Percentiles rank a stretch among this genome's conserved stretches.
phyloP scores from a whole-genome alignment of 192 early-diverging fungal genomes.

The Thamnidium elegans region DNA sequence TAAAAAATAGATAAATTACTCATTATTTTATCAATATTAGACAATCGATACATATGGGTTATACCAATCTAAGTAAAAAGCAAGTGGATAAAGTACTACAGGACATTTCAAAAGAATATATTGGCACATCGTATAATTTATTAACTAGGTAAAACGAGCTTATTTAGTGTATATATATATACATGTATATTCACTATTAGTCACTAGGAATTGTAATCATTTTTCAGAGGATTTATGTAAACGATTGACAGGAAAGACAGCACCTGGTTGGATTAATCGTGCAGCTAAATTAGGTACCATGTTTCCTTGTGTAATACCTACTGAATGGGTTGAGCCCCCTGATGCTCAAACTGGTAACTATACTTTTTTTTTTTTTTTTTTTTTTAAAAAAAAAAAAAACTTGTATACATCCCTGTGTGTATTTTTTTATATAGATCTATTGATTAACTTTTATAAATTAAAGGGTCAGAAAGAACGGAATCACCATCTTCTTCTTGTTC shows the following conservation, averaged over 20 bases:
- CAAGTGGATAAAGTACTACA: conserved; percentile 8
- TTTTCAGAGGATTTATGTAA: conserved; percentile 25
- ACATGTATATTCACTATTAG: neutral
- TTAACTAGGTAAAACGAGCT: conserved; percentile 35
- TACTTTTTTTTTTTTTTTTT: too few relatives aligned
- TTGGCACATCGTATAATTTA: conserved; percentile 26
- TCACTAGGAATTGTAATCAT: conserved; percentile 33
- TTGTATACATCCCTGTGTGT: too few relatives aligned
- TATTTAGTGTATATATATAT: too few relatives aligned
- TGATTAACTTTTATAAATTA: neutral
- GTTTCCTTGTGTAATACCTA: conserved; percentile 30
- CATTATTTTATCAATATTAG: neutral
- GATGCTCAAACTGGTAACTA: neutral
- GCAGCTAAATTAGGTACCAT: conserved; percentile 28
- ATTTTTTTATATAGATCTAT: neutral
- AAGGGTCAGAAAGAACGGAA: neutral
- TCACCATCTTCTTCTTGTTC: conserved; percentile 14
- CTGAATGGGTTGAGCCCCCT: conserved; percentile 28
- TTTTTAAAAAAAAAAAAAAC: too few relatives aligned
- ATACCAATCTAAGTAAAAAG: conserved; percentile 16
- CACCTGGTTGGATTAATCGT: conserved; percentile 29
- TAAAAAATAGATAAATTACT: neutral
- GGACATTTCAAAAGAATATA: conserved; percentile 17
- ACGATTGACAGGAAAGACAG: conserved; percentile 18
- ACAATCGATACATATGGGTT: conserved; percentile 32